Conservation (phyloP, 768 basidiomycete species). For the Roridomyces roridus region DNA sequence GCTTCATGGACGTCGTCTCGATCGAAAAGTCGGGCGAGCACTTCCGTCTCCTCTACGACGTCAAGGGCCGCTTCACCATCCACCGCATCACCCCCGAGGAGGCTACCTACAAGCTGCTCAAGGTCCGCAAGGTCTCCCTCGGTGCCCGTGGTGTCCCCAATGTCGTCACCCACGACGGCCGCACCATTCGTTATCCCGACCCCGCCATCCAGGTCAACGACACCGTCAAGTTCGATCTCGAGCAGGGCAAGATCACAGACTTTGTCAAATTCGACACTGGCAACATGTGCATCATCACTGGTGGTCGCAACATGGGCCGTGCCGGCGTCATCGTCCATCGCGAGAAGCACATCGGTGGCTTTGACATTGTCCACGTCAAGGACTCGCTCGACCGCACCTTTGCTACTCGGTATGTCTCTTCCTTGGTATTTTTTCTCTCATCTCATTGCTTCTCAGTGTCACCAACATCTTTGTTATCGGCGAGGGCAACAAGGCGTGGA, state of each 20-base stretch:
- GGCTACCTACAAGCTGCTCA: slow-evolving; percentile 94
- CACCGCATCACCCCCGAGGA: slow-evolving; percentile 99
- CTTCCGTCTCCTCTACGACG: slow-evolving; percentile 99
- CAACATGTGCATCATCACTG: slow-evolving; percentile 97
- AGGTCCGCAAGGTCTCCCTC: slow-evolving; percentile 90
- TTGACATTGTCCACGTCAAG: slow-evolving; percentile 98
- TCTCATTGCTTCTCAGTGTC: slow-evolving; percentile 58
- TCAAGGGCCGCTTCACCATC: slow-evolving; percentile 99
- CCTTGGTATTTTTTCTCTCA: neutral
- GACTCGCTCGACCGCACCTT: slow-evolving; percentile 95
- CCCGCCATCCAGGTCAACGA: slow-evolving; percentile 95
- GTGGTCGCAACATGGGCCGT: slow-evolving; percentile 99
- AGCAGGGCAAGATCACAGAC: slow-evolving; percentile 91
- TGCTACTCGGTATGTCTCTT: slow-evolving; percentile 84
- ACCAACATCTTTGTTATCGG: slow-evolving; percentile 99
- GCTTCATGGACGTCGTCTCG: slow-evolving; percentile 97
- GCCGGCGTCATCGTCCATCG: slow-evolving; percentile 94
- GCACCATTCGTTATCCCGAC: slow-evolving; percentile 99
- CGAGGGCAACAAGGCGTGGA: slow-evolving; percentile 93
- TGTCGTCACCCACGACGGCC: slow-evolving; percentile 98
- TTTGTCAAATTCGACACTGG: slow-evolving; percentile 97
- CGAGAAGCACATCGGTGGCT: slow-evolving; percentile 97
- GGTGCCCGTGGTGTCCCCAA: slow-evolving; percentile 95
- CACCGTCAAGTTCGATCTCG: slow-evolving; percentile 96
- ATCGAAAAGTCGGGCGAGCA: slow-evolving; percentile 99